These are phyloP conservation scores for Pilasporangium apinafurcum DNA, from an alignment of 352 stramenopile species.

Conservation along the genomic window DNA sequence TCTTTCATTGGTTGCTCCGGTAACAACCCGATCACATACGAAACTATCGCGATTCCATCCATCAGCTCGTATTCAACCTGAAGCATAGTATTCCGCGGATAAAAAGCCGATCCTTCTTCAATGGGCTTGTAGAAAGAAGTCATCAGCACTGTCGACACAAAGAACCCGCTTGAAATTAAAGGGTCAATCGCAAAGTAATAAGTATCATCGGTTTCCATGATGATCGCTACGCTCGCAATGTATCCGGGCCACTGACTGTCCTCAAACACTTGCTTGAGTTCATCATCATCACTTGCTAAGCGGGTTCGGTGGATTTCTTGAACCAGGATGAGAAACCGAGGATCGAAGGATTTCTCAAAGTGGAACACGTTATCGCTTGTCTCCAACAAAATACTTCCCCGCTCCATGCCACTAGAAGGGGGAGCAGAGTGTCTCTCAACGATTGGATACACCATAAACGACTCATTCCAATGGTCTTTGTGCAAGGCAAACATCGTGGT, in stretches of 20 bases:
- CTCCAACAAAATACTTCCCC: constrained; percentile 46
- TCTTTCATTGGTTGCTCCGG: constrained; percentile 48
- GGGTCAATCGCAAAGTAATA: constrained; percentile 41
- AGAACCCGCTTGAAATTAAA: constrained; percentile 74
- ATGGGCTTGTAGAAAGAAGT: constrained; percentile 28
- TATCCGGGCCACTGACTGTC: constrained; percentile 64
- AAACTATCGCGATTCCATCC: constrained; percentile 43
- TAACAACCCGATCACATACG: constrained; percentile 68
- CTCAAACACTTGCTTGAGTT: constrained; percentile 49
- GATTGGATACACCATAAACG: constrained; percentile 68
- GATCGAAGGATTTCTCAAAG: constrained; percentile 41
- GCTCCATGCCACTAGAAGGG: constrained; percentile 27
- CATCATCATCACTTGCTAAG: constrained; percentile 23
- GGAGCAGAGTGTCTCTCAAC: constrained; percentile 51
- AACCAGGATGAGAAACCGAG: constrained; percentile 33
- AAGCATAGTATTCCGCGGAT: constrained; percentile 63
- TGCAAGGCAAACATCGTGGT: constrained; percentile 37
- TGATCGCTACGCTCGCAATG: constrained; percentile 42
- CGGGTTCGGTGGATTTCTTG: constrained; percentile 50
- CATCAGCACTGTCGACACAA: constrained; percentile 42
- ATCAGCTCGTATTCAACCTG: constrained; percentile 70
- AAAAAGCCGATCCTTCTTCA: constrained; percentile 19
- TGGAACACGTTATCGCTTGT: constrained; percentile 64
- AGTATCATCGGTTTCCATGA: constrained; percentile 46
- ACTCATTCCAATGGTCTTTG: constrained; percentile 52